phyloP scores from a whole-genome alignment of 345 rosid genomes.

The Lenwebbia sp. region DNA sequence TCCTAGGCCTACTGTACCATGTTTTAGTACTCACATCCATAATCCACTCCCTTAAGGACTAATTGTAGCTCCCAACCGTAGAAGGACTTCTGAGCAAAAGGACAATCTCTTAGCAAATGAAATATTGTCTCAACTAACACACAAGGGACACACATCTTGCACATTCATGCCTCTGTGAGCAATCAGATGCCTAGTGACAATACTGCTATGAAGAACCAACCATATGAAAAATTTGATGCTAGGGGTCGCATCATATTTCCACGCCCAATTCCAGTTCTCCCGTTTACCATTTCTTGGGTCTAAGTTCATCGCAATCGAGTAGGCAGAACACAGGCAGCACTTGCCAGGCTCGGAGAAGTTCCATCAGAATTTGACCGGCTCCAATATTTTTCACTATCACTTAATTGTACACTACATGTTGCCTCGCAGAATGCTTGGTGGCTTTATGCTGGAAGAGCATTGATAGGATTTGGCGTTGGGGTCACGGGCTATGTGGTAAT shows the following conservation, averaged over 20 bases:
- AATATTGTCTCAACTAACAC: neutral
- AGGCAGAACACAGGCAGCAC: neutral
- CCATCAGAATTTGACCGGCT: neutral
- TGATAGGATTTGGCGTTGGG: neutral
- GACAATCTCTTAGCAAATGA: neutral
- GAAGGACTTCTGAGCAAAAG: neutral
- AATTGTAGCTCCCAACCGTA: neutral
- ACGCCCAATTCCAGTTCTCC: neutral
- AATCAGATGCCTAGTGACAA: neutral
- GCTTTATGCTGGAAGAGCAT: neutral
- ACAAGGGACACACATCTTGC: neutral
- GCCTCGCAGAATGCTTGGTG: neutral
- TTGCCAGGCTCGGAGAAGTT: neutral
- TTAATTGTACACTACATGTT: neutral
- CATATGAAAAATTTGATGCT: neutral
- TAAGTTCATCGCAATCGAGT: neutral
- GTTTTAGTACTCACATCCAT: neutral
- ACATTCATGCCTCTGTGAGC: neutral
- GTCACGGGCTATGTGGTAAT: neutral
- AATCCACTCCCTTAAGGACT: neutral
- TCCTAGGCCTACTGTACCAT: neutral
- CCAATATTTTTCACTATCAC: neutral
- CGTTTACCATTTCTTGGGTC: neutral
- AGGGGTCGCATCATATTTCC: neutral
- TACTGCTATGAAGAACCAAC: neutral